Evolutionary conservation across 2,329 filamentous ascomycete genomes (phyloP), one percentile per base, ranked within the genome.

Genomic region (Calonectria leucothoes): DNA sequence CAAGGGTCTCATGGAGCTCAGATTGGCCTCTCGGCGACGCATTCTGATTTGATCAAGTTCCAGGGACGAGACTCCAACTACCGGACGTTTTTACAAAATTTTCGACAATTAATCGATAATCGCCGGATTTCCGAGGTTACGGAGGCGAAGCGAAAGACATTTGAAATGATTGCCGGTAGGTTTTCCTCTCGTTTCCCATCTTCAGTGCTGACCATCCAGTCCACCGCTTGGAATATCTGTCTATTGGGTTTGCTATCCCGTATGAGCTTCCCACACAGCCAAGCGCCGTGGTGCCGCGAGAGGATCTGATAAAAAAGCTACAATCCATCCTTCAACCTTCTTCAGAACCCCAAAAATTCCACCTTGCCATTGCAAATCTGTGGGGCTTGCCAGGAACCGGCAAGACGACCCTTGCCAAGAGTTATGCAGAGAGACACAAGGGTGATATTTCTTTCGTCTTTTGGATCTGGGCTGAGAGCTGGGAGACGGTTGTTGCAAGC

Each of bases 401-500:
- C 45, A 72, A 72, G 70, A 72, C 70, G n/a, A 72, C 70, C 2
- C 31, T 72, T 31, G 70, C 70, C 8, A 67, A 65, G n/a, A 27
- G 63, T 11, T 72, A 64, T 49, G 70, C 70, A 15, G 70, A 72
- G 55, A 68, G 55, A 35, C 55, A 72, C 57, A 55, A 20, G 23
- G 35, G 55, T 25, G 65, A 72, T 1, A 12, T 68, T 29, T 72
- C 70, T 12, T 72, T 72, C 8, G 70, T 72, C 29, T 72, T 67
- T 51, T 72, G 70, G 70, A 64, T 72, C 55, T 63, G 64, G 64
- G 70, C 70, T 15, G 70, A 72, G 39, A 68, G 70, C 37, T 72
- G 70, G 70, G 70, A 72, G 65, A 72, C 70, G 6, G 70, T 68
- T n/a, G 65, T 64, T 64, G 70, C 70, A 12, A 72, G 70, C 37